Percentiles rank a stretch among this genome's conserved stretches.
These are phyloP conservation scores for Eremothecium coryli DNA, from an alignment of 1,139 yeast genomes.

Conservation along the genomic window DNA sequence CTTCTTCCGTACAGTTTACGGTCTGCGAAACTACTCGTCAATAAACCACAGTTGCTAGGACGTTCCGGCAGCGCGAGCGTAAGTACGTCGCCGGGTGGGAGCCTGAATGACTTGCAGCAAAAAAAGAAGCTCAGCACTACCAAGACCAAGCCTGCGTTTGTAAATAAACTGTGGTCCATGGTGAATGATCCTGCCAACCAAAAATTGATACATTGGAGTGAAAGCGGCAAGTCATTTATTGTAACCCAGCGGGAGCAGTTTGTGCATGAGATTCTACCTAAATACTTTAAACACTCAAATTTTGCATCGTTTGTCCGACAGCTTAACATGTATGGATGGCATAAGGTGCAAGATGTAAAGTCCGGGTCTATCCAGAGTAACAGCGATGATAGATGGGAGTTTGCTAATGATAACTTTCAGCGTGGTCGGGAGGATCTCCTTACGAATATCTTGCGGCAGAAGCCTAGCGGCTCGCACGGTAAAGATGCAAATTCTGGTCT, in stretches of 20 bases:
- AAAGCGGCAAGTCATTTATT: constrained; percentile 76
- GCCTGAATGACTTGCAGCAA: background rate
- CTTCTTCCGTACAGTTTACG: constrained; percentile 2
- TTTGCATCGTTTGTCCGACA: constrained; percentile 93
- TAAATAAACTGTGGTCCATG: constrained; percentile 90
- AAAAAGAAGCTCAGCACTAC: constrained; percentile 14
- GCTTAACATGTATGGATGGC: constrained; percentile 92
- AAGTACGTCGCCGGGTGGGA: background rate
- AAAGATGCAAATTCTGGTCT: constrained; percentile 9
- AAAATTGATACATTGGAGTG: constrained; percentile 72
- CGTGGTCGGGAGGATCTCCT: constrained; percentile 63
- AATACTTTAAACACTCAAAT: constrained; percentile 87
- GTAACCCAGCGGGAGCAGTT: constrained; percentile 80
- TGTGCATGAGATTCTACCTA: constrained; percentile 77
- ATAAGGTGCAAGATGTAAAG: constrained; percentile 62
- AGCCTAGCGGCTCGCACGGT: constrained; percentile 15
- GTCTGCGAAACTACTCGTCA: constrained; percentile 1
- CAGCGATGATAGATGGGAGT: constrained; percentile 47
- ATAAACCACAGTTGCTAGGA: background rate
- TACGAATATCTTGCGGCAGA: constrained; percentile 56
- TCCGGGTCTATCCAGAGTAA: constrained; percentile 30
- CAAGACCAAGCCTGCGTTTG: constrained; percentile 71
- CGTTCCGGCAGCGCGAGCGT: background rate
- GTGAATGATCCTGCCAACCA: constrained; percentile 69
- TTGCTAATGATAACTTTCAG: constrained; percentile 72